A percentile compares a stretch with the other conserved stretches of the same genome.
Evolutionary conservation across 495 filamentous ascomycete genomes (phyloP).

Genomic region (Lasiosphaeria hispida): DNA sequence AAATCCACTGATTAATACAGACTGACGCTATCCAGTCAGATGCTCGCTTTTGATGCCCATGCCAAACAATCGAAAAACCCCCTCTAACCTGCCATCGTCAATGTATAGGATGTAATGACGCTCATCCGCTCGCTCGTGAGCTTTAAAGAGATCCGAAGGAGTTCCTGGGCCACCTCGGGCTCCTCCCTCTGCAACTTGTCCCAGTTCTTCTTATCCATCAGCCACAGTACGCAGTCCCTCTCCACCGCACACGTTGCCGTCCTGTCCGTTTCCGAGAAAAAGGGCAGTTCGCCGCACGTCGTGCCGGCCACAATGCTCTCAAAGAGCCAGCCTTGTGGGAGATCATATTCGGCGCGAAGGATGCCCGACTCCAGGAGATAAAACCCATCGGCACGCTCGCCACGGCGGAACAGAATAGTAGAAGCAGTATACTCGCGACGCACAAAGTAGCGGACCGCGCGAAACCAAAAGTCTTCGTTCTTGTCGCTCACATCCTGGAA

Average conservation of each 20-base stretch:
- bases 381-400: constrained; percentile 71
- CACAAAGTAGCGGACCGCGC: constrained; percentile 66
- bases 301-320: constrained; percentile 93
- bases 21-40: too few relatives aligned
- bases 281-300: constrained; percentile 92
- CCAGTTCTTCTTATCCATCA: constrained; percentile 69
- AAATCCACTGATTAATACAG: too few relatives aligned
- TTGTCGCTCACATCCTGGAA: constrained; percentile 81
- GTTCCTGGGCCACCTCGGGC: constrained; percentile 74
- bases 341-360: constrained; percentile 81
- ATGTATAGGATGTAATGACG: constrained; percentile 67
- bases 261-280: constrained; percentile 84
- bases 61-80: constrained; percentile 1
- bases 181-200: constrained; percentile 63
- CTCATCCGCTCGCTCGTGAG: constrained; percentile 87
- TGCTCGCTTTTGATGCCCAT: background rate
- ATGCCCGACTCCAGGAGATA: constrained; percentile 91
- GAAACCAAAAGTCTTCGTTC: constrained; percentile 94
- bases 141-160: constrained; percentile 81
- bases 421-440: constrained; percentile 64
- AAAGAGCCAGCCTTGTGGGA: constrained; percentile 82
- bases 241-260: constrained; percentile 85
- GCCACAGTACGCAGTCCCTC: constrained; percentile 77
- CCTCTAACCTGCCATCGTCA: constrained; percentile 36
- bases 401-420: constrained; percentile 70